phyloP scores from a whole-genome alignment of 2,329 filamentous ascomycete species.

The Aspergillus quadrilineatus region DNA sequence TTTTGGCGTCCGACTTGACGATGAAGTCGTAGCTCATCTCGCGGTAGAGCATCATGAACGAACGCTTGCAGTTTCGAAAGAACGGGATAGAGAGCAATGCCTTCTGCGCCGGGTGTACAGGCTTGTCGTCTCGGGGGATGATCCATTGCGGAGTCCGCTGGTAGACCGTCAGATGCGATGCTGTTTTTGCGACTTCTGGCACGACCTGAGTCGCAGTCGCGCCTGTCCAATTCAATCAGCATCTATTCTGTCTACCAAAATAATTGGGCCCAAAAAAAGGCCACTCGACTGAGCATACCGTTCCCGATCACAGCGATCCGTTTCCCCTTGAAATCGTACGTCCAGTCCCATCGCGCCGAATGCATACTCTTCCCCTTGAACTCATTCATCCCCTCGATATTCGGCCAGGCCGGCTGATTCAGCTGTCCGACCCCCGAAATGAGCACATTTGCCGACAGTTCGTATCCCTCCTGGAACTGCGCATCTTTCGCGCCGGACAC shows the following conservation, averaged over 20 bases:
- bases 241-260: neutral
- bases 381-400: slow-evolving; percentile 48
- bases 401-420: slow-evolving; percentile 53
- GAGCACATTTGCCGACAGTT: slow-evolving; percentile 56
- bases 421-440: slow-evolving; percentile 60
- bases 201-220: slow-evolving; percentile 61
- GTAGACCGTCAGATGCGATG: slow-evolving; percentile 53
- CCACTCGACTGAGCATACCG: slow-evolving; percentile 34
- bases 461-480: slow-evolving; percentile 54
- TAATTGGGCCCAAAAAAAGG: no score
- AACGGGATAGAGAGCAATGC: slow-evolving; percentile 51
- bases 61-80: slow-evolving; percentile 51
- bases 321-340: slow-evolving; percentile 54
- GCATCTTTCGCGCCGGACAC: slow-evolving; percentile 55
- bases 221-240: slow-evolving; percentile 31
- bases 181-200: slow-evolving; percentile 55
- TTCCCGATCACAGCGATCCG: slow-evolving; percentile 61
- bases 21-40: slow-evolving; percentile 51
- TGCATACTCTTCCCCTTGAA: slow-evolving; percentile 58
- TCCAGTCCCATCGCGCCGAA: slow-evolving; percentile 61
- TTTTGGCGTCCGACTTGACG: slow-evolving; percentile 39
- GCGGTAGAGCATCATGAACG: slow-evolving; percentile 55
- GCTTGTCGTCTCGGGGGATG: slow-evolving; percentile 52
- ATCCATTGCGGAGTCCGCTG: slow-evolving; percentile 62
- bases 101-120: slow-evolving; percentile 45